A percentile compares a stretch with the other conserved stretches of the same genome.
Evolutionary conservation across 129 eudicot species (phyloP).

Genomic region (Silybum marianum): DNA sequence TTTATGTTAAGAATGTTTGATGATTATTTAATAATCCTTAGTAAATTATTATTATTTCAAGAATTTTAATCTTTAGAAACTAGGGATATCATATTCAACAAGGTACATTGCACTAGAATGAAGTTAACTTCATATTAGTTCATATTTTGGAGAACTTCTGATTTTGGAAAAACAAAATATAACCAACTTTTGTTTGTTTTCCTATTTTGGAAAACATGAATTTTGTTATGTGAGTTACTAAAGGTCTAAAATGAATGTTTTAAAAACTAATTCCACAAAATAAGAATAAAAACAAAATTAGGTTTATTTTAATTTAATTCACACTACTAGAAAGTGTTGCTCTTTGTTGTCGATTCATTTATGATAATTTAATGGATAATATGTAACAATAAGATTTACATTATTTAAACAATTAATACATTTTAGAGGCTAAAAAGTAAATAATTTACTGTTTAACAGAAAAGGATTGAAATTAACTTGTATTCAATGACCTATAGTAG

Average conservation of each 20-base stretch:
- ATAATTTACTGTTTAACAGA: background rate
- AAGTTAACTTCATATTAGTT: background rate
- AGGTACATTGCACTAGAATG: background rate
- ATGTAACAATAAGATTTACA: background rate
- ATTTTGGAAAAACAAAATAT: too few relatives aligned
- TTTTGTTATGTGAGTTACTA: too few relatives aligned
- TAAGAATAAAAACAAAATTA: background rate
- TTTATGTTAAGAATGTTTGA: background rate
- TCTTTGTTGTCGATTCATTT: background rate
- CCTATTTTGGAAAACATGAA: background rate
- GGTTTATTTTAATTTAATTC: background rate
- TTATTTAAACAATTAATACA: too few relatives aligned
- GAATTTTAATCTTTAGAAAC: background rate
- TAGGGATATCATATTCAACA: background rate
- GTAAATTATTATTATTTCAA: too few relatives aligned
- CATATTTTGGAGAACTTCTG: background rate
- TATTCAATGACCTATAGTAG: background rate
- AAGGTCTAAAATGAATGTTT: background rate
- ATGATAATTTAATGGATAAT: background rate
- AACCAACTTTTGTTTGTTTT: background rate
- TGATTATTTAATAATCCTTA: too few relatives aligned
- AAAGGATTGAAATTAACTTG: background rate
- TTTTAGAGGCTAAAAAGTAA: background rate
- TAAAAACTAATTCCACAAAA: background rate
- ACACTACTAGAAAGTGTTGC: background rate